Evolutionary conservation across 768 basidiomycete species (phyloP), one percentile per base, ranked within the genome.

Genomic region (Gautieria morchelliformis): DNA sequence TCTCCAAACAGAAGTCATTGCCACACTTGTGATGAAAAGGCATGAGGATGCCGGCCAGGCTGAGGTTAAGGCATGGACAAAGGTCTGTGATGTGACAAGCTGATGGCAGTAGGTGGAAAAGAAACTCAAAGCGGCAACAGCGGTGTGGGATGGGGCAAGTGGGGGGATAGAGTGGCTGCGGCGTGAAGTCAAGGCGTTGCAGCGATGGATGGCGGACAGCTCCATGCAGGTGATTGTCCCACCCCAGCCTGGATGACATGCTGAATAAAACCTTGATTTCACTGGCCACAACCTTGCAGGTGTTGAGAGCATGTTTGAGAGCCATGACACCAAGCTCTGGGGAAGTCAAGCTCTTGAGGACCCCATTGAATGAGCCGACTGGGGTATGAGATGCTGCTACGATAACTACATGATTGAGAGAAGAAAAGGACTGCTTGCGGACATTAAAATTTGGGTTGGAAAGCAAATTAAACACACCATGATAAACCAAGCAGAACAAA

Each of bases 181-280:
- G 59, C 72, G 79, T 59, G 82, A 86, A 65, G 85, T 89, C 49
- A 70, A 70, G 59, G 69, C 70, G 52, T 63, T 90, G 47, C 78
- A 76, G 52, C 74, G 79, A 45, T 78, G 78, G 22, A 76, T 81
- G 61, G 67, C 65, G 19, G 78, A 79, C 53, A 85, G 89, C 63
- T 77, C 62, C 96, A 83, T 53, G 96, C 96, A n/a, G 96, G 96
- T 11, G 88, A 89, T 74, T 99, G 96, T 45, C 96, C 96, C 52
- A 94, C 90, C 64, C 93, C 93, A 3, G 93, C 96, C 73, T 97
- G 95, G 56, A 98, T 83, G 66, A 99, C 96, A 67, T 94, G 63
- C 96, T 96, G 67, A 97, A 87, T 80, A 87, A 98, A 65, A 97
- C 96, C 71, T 98, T 93, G 19, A 91, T 85, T 59, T 80, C 68